Percentiles rank a stretch among this genome's conserved stretches.
Evolutionary conservation across 2,329 filamentous ascomycete genomes (phyloP).

Genomic region (Trichoderma oligosporum): DNA sequence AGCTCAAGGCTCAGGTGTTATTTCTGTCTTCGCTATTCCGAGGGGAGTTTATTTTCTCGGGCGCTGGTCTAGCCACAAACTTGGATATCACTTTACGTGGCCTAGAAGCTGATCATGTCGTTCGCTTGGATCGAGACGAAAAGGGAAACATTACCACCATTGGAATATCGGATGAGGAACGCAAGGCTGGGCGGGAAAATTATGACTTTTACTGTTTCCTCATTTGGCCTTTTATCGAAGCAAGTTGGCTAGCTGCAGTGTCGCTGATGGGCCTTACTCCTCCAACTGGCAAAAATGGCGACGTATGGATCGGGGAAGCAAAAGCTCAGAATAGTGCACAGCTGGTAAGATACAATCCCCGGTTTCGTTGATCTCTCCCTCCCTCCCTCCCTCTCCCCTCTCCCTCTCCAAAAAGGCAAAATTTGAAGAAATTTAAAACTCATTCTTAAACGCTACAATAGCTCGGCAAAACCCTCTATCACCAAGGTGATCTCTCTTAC

Average conservation of each 20-base stretch:
- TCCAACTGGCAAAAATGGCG: slow-evolving; percentile 54
- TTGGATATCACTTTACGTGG: slow-evolving; percentile 73
- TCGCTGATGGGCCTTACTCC: slow-evolving; percentile 83
- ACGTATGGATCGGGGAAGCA: slow-evolving; percentile 72
- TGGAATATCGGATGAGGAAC: slow-evolving; percentile 72
- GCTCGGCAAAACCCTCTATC: slow-evolving; percentile 93
- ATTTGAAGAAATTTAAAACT: background rate
- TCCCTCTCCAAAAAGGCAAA: too few relatives aligned
- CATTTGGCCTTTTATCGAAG: slow-evolving; percentile 97
- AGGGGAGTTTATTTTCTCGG: slow-evolving; percentile 94
- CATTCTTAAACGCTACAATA: slow-evolving; percentile 35
- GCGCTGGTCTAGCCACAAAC: slow-evolving; percentile 76
- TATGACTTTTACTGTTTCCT: slow-evolving; percentile 99
- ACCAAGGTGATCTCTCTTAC: slow-evolving; percentile 94
- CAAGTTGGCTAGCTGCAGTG: slow-evolving; percentile 85
- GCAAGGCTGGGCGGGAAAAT: slow-evolving; percentile 79
- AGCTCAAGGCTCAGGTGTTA: slow-evolving; percentile 72
- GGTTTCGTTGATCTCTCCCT: too few relatives aligned
- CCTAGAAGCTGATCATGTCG: slow-evolving; percentile 74
- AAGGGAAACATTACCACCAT: slow-evolving; percentile 59
- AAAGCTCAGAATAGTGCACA: slow-evolving; percentile 80
- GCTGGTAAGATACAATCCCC: slow-evolving; percentile 50
- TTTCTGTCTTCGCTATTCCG: slow-evolving; percentile 94
- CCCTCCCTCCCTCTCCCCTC: too few relatives aligned
- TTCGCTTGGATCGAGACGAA: slow-evolving; percentile 60